Evolutionary conservation across 2,329 filamentous ascomycete genomes (phyloP).

Genomic region (Scytalidium sp.): DNA sequence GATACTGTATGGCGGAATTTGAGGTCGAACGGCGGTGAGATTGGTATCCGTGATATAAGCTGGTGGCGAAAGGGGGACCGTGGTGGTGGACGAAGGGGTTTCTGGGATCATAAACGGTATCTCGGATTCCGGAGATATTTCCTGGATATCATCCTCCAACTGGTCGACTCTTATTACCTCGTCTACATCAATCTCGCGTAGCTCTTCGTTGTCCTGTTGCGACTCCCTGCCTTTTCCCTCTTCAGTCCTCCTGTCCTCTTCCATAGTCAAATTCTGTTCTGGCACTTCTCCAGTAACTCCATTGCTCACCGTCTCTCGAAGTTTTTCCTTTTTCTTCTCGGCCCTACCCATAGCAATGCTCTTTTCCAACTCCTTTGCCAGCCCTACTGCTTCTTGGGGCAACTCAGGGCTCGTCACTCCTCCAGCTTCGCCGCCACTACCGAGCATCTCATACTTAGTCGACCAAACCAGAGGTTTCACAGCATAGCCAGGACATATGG

Average conservation of each 20-base stretch:
- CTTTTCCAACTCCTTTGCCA: slow-evolving; percentile 3
- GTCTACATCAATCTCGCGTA: background rate
- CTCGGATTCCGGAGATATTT: background rate
- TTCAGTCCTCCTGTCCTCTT: too few relatives aligned
- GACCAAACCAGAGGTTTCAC: slow-evolving; percentile 23
- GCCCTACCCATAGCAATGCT: slow-evolving; percentile 4
- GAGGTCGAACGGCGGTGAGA: slow-evolving; percentile 2
- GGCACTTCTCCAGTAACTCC: background rate
- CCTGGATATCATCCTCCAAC: background rate
- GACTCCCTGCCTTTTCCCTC: background rate
- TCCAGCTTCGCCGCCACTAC: too few relatives aligned
- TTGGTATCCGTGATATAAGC: background rate
- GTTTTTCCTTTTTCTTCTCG: background rate
- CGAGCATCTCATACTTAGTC: slow-evolving; percentile 26
- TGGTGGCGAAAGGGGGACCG: background rate
- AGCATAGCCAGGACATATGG: slow-evolving; percentile 23
- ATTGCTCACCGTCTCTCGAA: background rate
- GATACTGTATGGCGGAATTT: background rate
- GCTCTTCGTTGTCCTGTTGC: background rate
- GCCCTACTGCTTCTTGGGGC: slow-evolving; percentile 3
- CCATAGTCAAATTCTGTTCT: background rate
- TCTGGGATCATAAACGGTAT: background rate
- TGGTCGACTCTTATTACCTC: background rate
- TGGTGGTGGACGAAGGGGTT: background rate
- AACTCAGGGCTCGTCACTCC: slow-evolving; percentile 2